Evolutionary conservation across 345 rosid genomes (phyloP), one percentile per base, ranked within the genome.

Genomic region (Linum lewisii): DNA sequence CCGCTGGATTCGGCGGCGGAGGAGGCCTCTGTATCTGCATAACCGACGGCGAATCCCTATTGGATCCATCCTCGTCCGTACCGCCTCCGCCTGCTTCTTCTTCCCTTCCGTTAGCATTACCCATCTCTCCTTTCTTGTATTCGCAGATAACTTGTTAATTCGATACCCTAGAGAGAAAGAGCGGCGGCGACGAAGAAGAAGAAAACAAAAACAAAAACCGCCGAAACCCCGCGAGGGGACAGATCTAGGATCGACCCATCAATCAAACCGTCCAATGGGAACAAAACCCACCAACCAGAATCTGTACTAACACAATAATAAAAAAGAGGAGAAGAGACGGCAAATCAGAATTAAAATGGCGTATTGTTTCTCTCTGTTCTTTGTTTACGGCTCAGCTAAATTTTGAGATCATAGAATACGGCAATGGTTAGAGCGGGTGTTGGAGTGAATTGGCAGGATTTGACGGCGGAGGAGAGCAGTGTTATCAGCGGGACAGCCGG

Each of bases 71-170:
- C 72, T 73, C 82, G 70, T 37, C 65, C 72, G 67, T 71, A 64
- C 38, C 21, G 26, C 60, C 66, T 53, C 50, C 58, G 60, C 53
- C 65, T 24, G n/a, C n/a, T 29, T 73, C 75, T 21, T 69, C 83
- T 64, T 78, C 92, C 71, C 82, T 82, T 14, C 85, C 98, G 67
- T 74, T 88, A 10, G 82, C 87, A 76, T 91, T 91, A 20, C 98
- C 95, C 98, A 91, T 91, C 61, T 26, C 24, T 29, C 19, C 15
- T 45, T 9, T 29, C 19, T 13, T 57, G 45, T 23, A 57, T 56
- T 51, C n/a, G n/a, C n/a, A n/a, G n/a, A n/a, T n/a, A n/a, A n/a
- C n/a, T 50, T 51, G 26, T 37, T 37, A 9, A 44, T 25, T n/a
- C 1, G 15, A 42, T 0, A 11, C 15, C 47, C 47, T 11, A 10